Conservation (phyloP, 2,329 filamentous ascomycete species). For the Dothideomycetidae sp. region DNA sequence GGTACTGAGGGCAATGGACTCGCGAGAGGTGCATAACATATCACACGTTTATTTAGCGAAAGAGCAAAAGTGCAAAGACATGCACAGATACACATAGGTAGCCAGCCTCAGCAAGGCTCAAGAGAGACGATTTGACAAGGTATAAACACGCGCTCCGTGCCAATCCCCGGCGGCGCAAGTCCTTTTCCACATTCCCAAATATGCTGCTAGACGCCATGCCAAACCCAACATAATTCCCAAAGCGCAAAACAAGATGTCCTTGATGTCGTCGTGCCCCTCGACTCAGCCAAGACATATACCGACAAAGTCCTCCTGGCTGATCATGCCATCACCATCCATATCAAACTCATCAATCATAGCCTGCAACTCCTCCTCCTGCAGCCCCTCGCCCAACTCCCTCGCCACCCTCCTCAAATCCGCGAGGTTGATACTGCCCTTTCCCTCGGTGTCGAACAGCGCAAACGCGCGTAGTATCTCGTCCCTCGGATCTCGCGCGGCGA, state of each 20-base stretch:
- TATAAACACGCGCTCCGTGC: too few relatives aligned
- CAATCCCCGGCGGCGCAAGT: too few relatives aligned
- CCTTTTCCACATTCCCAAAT: not conserved
- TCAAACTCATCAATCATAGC: constrained; percentile 99
- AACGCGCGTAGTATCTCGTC: constrained; percentile 90
- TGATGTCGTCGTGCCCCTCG: not conserved
- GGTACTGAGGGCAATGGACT: too few relatives aligned
- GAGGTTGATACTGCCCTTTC: constrained; percentile 80
- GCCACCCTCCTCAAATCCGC: constrained; percentile 80
- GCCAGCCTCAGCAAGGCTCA: too few relatives aligned
- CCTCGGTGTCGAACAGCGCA: constrained; percentile 79
- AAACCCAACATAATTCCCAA: not conserved
- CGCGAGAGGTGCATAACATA: too few relatives aligned
- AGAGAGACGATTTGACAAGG: too few relatives aligned
- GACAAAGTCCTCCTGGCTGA: constrained; percentile 49
- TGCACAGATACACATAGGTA: too few relatives aligned
- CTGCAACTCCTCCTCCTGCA: constrained; percentile 81
- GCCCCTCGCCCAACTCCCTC: constrained; percentile 77
- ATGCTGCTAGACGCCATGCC: not conserved
- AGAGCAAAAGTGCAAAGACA: too few relatives aligned
- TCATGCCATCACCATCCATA: constrained; percentile 75
- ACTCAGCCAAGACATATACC: constrained; percentile 44
- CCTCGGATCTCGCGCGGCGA: constrained; percentile 67
- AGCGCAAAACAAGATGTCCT: too few relatives aligned
- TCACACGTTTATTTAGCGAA: too few relatives aligned